These are phyloP conservation scores for Talaromyces marneffei DNA, from an alignment of 2,329 filamentous ascomycete genomes.

Conservation along the genomic window DNA sequence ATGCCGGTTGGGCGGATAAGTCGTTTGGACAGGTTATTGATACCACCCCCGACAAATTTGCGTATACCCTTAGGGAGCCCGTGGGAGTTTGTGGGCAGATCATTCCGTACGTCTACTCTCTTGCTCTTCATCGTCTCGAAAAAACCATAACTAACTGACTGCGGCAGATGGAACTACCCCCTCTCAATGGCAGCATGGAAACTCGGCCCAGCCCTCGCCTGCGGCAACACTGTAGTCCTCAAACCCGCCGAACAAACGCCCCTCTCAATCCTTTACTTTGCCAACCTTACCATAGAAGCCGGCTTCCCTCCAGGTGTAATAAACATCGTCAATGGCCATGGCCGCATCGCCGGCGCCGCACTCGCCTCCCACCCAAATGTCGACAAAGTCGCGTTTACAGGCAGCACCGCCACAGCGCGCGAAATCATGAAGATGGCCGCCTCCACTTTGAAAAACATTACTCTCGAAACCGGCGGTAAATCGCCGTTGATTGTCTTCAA, in stretches of 20 bases:
- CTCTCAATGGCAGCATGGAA: slow-evolving; percentile 73
- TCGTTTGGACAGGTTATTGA: slow-evolving; percentile 70
- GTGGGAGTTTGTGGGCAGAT: slow-evolving; percentile 72
- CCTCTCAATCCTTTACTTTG: slow-evolving; percentile 55
- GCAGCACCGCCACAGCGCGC: slow-evolving; percentile 64
- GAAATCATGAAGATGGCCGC: slow-evolving; percentile 71
- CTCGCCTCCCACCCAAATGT: slow-evolving; percentile 62
- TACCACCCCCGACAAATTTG: slow-evolving; percentile 62
- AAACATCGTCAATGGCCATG: slow-evolving; percentile 69
- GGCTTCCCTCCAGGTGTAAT: slow-evolving; percentile 74
- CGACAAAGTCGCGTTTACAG: slow-evolving; percentile 75
- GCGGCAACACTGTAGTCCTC: slow-evolving; percentile 53
- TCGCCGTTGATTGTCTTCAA: slow-evolving; percentile 53
- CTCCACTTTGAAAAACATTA: slow-evolving; percentile 58
- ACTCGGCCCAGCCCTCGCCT: slow-evolving; percentile 46
- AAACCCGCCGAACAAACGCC: slow-evolving; percentile 57
- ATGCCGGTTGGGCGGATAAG: slow-evolving; percentile 75
- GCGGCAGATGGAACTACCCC: slow-evolving; percentile 68
- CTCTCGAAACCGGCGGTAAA: slow-evolving; percentile 57
- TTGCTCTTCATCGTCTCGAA: not conserved
- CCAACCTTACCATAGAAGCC: slow-evolving; percentile 61
- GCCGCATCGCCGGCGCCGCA: slow-evolving; percentile 61
- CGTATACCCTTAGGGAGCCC: slow-evolving; percentile 70
- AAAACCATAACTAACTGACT: not conserved
- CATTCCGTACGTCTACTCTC: slow-evolving; percentile 47